phyloP scores from a whole-genome alignment of 2,329 filamentous ascomycete species.

The Dothideomycetes sp. region DNA sequence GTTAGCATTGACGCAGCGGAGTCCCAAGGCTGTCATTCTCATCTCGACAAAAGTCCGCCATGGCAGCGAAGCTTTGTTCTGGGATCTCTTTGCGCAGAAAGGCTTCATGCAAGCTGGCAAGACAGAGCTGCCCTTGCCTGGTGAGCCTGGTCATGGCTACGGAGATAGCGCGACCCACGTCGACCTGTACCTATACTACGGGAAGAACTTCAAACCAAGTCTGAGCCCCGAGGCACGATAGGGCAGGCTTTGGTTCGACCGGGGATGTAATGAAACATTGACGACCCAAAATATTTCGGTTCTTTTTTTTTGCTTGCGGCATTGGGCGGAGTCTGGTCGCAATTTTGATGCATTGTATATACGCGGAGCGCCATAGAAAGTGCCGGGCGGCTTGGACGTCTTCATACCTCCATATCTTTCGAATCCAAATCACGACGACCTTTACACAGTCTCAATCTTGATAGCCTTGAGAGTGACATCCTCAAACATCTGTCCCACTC shows the following conservation, averaged over 20 bases:
- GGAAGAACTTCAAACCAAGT: constrained; percentile 16
- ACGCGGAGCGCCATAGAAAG: too few relatives aligned
- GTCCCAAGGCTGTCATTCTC: constrained; percentile 40
- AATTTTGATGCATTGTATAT: too few relatives aligned
- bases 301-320: too few relatives aligned
- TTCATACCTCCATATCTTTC: neutral
- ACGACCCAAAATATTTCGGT: neutral
- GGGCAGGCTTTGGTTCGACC: neutral
- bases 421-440: neutral
- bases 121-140: constrained; percentile 19
- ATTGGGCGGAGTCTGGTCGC: too few relatives aligned
- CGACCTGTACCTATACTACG: constrained; percentile 22
- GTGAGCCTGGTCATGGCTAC: constrained; percentile 22
- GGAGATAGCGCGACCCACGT: constrained; percentile 24
- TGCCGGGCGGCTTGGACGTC: too few relatives aligned
- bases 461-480: neutral
- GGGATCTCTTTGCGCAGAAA: constrained; percentile 41
- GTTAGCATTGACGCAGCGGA: constrained; percentile 32
- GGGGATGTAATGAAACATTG: neutral
- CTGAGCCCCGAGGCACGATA: constrained; percentile 13
- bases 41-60: constrained; percentile 59
- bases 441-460: neutral
- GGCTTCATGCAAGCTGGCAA: constrained; percentile 19
- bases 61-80: constrained; percentile 55
- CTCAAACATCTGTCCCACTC: neutral